Evolutionary conservation across 257 asterid species (phyloP), one percentile per base, ranked within the genome.

Genomic region (Plantago ovata): DNA sequence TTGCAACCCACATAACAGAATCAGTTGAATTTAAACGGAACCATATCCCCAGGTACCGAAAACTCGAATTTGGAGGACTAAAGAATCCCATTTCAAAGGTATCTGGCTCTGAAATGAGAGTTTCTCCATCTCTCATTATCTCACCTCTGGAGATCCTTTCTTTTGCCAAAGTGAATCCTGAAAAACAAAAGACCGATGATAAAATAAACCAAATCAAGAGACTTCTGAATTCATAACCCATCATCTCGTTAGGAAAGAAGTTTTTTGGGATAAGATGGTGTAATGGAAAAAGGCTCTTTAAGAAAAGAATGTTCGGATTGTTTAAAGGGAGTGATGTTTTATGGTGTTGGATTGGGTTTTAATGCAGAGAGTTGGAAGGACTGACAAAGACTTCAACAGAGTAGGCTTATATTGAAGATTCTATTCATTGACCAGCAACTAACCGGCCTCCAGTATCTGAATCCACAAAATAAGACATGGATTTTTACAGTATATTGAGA

Each of bases 1-100:
- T 89, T 4, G 95, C 97, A 15, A 84, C 94, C 97, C 97, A 89
- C 6, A 82, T 81, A 7, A 82, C 64, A 6, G 90, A 47, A 43
- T 72, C 69, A 10, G 51, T 63, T 11, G 63, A 24, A 14, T 76
- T 10, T 16, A 45, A 23, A 44, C 58, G 12, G 46, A 75, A 81
- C 95, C 94, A 89, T 44, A 89, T 82, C 23, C 95, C 97, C 14
- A 83, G 75, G 22, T 86, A 86, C 14, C 95, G 77, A 4, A 63
- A 18, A 20, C 33, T 23, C 0, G 95, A 75, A 51, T 44, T 72
- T 40, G 51, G 57, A 18, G 89, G 85, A 72, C 86, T 74, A 21
- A 89, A 89, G 68, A 86, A 89, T 4, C 97, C 97, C 63, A 89
- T 23, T 4, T 62, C 79, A 73, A 82, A 89, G 18, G 13, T 68